A percentile compares a stretch with the other conserved stretches of the same genome.
Conservation (phyloP, 345 rosid species). For the Camelina laxa region DNA sequence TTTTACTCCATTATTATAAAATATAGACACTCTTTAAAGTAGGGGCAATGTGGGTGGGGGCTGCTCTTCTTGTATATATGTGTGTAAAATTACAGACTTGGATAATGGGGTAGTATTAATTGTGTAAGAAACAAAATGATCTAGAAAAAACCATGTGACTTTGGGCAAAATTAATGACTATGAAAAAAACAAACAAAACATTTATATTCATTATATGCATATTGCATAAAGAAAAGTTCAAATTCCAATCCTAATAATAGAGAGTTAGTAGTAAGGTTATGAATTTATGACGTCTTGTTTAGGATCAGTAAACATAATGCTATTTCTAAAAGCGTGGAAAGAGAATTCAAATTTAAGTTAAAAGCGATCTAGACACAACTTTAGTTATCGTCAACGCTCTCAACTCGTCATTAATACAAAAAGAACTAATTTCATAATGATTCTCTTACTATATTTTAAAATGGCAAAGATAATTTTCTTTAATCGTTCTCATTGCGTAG, state of each 20-base stretch:
- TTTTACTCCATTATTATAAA: too few relatives aligned
- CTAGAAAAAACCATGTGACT: conserved; percentile 21
- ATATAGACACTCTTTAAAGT: neutral
- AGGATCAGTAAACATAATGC: neutral
- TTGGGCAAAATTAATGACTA: neutral
- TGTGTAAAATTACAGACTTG: conserved; percentile 9
- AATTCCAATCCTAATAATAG: neutral
- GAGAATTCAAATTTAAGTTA: conserved; percentile 6
- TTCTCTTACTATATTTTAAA: neutral
- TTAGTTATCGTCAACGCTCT: conserved; percentile 36
- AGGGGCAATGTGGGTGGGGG: neutral
- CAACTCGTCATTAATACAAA: conserved; percentile 19
- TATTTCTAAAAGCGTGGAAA: conserved; percentile 23
- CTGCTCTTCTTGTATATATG: neutral
- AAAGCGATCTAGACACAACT: conserved; percentile 18
- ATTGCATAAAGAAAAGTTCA: conserved; percentile 12
- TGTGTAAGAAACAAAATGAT: conserved; percentile 16
- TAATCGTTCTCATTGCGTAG: neutral
- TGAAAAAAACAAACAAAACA: neutral
- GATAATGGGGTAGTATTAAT: conserved; percentile 1
- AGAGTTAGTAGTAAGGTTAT: neutral
- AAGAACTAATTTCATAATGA: neutral
- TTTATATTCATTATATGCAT: neutral
- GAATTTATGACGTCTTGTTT: neutral
- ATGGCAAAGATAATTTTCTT: neutral